These are phyloP conservation scores for Pseudozyma sp. DNA, from an alignment of 1,284 basidiomycete genomes.

Conservation along the genomic window DNA sequence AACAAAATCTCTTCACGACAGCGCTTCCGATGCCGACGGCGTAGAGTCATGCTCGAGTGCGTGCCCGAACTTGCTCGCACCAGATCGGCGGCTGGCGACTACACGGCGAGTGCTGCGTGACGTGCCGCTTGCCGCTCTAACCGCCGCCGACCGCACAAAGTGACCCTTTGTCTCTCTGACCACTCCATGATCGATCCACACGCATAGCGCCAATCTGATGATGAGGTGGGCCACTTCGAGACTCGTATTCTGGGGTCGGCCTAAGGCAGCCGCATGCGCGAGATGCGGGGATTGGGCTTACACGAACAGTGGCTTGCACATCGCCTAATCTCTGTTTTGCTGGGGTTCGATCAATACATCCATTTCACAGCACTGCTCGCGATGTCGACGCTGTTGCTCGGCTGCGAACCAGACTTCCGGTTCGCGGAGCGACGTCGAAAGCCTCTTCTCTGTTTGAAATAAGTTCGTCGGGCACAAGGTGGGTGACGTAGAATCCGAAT, in stretches of 20 bases:
- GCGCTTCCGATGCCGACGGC: neutral
- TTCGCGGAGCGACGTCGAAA: too few relatives aligned
- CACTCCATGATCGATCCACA: too few relatives aligned
- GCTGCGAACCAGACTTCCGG: too few relatives aligned
- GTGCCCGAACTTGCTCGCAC: neutral
- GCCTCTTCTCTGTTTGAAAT: too few relatives aligned
- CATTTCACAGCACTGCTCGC: neutral
- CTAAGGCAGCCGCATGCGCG: neutral
- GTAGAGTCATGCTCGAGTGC: neutral
- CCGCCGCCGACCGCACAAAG: neutral
- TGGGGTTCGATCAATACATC: neutral
- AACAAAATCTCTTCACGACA: neutral
- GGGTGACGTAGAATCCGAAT: slow-evolving; percentile 1
- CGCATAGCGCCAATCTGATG: too few relatives aligned
- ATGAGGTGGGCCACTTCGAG: too few relatives aligned
- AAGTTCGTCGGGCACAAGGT: too few relatives aligned
- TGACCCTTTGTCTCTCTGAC: too few relatives aligned
- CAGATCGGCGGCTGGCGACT: neutral
- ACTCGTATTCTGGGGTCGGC: too few relatives aligned
- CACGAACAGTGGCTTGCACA: slow-evolving; percentile 15
- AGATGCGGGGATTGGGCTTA: slow-evolving; percentile 5
- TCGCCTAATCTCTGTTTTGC: neutral
- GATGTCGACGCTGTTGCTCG: neutral
- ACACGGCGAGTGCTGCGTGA: neutral
- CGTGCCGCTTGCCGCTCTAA: neutral